Conservation (phyloP, 73 alveolate genomes). For the Uronychia binucleata region DNA sequence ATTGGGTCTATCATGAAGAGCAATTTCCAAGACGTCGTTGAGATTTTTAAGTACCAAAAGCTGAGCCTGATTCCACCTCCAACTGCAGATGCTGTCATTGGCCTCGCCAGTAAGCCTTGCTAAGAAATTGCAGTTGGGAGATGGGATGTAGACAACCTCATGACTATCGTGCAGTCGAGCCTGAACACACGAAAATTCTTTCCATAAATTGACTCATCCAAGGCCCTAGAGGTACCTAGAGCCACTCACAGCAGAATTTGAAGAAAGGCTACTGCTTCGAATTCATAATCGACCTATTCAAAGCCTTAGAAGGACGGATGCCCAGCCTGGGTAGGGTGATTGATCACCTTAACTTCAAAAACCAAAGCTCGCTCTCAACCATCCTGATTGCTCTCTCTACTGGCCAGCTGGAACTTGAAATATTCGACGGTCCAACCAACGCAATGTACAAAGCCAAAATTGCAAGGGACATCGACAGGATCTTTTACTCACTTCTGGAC, state of each 20-base stretch:
- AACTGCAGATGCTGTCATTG: background rate
- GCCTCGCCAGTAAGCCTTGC: background rate
- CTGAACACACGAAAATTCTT: too few species aligned
- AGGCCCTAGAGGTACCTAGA: too few species aligned
- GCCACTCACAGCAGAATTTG: too few species aligned
- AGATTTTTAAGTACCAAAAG: background rate
- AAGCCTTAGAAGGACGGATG: background rate
- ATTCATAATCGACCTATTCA: background rate
- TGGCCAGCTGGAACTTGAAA: background rate
- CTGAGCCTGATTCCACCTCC: background rate
- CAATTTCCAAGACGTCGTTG: background rate
- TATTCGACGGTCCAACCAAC: background rate
- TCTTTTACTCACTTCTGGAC: background rate
- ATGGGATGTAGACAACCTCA: background rate
- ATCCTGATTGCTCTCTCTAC: background rate
- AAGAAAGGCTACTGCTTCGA: background rate
- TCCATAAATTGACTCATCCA: too few species aligned
- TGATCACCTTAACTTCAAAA: background rate
- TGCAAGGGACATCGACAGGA: background rate
- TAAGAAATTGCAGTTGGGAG: background rate
- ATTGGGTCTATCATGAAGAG: background rate
- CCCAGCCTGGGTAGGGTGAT: background rate
- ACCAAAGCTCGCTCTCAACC: background rate
- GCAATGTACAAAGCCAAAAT: background rate
- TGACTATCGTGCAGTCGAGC: too few species aligned